Conservation (phyloP, 345 rosid genomes). For the Euphorbia lathyris region DNA sequence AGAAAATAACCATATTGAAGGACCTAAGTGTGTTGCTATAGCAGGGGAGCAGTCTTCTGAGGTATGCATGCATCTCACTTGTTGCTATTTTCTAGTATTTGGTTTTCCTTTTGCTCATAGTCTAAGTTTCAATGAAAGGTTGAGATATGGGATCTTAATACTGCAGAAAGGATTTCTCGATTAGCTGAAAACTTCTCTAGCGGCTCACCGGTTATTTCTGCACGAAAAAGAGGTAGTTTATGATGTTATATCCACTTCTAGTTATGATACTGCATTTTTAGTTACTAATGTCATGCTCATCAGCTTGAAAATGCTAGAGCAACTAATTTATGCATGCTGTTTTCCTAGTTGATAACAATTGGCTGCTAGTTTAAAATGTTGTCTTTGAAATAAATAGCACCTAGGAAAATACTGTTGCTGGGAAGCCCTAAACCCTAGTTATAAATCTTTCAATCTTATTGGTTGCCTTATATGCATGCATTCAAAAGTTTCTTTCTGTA, state of each 20-base stretch:
- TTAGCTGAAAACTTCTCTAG: constrained; percentile 45
- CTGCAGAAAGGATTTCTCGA: constrained; percentile 41
- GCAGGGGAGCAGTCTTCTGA: constrained; percentile 75
- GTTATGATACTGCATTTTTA: neutral
- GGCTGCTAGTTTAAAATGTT: neutral
- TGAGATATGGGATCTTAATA: constrained; percentile 82
- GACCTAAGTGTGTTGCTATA: constrained; percentile 54
- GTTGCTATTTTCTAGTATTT: constrained; percentile 5
- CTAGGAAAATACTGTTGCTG: neutral
- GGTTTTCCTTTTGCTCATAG: constrained; percentile 18
- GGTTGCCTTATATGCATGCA: neutral
- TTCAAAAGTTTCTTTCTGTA: neutral
- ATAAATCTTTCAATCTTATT: neutral
- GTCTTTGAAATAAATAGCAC: neutral
- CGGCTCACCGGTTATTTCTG: constrained; percentile 36
- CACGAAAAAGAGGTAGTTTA: constrained; percentile 53
- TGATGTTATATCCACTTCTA: neutral
- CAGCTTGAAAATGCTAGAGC: neutral
- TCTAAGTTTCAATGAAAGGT: constrained; percentile 42
- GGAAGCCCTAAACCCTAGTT: neutral
- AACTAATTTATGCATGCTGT: neutral
- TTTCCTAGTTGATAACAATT: neutral
- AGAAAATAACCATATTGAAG: constrained; percentile 40
- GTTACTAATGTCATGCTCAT: neutral
- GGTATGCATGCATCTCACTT: constrained; percentile 37